Evolutionary conservation across 768 basidiomycete genomes (phyloP).

Genomic region (Strobilomyces dryophilus): DNA sequence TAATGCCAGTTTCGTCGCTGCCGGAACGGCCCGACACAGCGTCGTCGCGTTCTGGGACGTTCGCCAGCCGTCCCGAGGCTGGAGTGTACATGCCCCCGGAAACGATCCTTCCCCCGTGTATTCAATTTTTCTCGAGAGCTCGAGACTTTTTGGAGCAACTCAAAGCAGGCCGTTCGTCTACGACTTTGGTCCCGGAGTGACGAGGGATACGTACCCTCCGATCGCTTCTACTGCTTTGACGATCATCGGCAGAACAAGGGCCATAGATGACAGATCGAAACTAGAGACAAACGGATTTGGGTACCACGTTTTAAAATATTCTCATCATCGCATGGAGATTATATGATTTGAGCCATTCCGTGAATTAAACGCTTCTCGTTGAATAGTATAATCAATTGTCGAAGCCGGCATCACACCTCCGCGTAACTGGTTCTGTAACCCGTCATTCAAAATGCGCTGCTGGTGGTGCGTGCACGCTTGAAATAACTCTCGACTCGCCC

Average conservation of each 20-base stretch:
- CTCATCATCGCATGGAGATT: slow-evolving; percentile 24
- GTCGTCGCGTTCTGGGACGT: slow-evolving; percentile 83
- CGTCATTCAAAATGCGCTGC: slow-evolving; percentile 2
- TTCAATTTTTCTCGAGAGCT: slow-evolving; percentile 67
- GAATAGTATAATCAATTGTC: too few relatives aligned
- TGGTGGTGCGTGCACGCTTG: slow-evolving; percentile 19
- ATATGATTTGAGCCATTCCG: not conserved
- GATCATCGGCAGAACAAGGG: slow-evolving; percentile 13
- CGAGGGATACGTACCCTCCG: slow-evolving; percentile 50
- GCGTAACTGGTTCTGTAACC: not conserved
- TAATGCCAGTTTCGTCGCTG: slow-evolving; percentile 58
- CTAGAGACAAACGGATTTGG: slow-evolving; percentile 38
- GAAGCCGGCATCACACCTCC: too few relatives aligned
- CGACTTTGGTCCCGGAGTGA: slow-evolving; percentile 71
- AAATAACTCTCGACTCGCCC: slow-evolving; percentile 24
- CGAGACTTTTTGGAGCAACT: slow-evolving; percentile 74
- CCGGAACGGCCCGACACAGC: slow-evolving; percentile 73
- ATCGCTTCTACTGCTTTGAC: slow-evolving; percentile 22
- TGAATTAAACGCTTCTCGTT: not conserved
- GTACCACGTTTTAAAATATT: slow-evolving; percentile 50
- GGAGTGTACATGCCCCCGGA: slow-evolving; percentile 78
- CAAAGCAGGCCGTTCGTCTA: slow-evolving; percentile 74
- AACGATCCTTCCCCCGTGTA: slow-evolving; percentile 81
- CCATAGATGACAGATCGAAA: slow-evolving; percentile 21
- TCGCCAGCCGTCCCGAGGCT: slow-evolving; percentile 55